phyloP scores from a whole-genome alignment of 805 yeast genomes.

The Lachancea nothofagi region DNA sequence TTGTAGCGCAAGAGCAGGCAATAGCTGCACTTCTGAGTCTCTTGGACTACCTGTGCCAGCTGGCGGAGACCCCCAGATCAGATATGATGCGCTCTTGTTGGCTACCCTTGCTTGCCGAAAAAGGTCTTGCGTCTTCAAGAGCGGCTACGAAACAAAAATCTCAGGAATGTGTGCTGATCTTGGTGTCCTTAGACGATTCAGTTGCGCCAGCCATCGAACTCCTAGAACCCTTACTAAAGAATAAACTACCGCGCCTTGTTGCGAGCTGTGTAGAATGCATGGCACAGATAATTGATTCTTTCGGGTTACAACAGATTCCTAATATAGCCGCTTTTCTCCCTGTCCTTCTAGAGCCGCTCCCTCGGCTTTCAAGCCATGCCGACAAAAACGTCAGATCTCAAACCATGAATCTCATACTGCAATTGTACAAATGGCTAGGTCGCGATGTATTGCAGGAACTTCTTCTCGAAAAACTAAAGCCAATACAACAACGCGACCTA shows the following conservation, averaged over 20 bases:
- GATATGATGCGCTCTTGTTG: slow-evolving; percentile 13
- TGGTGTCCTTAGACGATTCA: slow-evolving; percentile 63
- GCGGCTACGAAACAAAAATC: slow-evolving; percentile 67
- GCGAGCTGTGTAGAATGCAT: slow-evolving; percentile 59
- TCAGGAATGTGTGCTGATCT: slow-evolving; percentile 52
- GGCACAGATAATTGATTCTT: slow-evolving; percentile 43
- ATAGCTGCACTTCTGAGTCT: slow-evolving; percentile 49
- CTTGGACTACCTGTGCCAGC: slow-evolving; percentile 51
- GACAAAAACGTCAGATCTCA: slow-evolving; percentile 83
- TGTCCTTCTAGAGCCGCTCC: slow-evolving; percentile 54
- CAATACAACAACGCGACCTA: slow-evolving; percentile 86
- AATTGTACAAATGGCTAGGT: slow-evolving; percentile 71
- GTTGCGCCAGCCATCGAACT: slow-evolving; percentile 57
- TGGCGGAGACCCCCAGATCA: slow-evolving; percentile 11
- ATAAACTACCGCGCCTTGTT: slow-evolving; percentile 72
- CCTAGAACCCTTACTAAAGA: slow-evolving; percentile 53
- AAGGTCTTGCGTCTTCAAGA: slow-evolving; percentile 71
- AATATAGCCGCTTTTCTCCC: slow-evolving; percentile 51
- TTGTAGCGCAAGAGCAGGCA: slow-evolving; percentile 87
- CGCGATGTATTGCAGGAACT: slow-evolving; percentile 45
- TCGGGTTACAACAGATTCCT: slow-evolving; percentile 19
- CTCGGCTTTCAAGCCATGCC: slow-evolving; percentile 74
- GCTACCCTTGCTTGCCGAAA: slow-evolving; percentile 55
- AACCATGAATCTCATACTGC: slow-evolving; percentile 62
- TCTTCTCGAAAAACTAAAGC: slow-evolving; percentile 69